phyloP scores from a whole-genome alignment of 345 rosid species.

The Rhodomyrtus tomentosa region DNA sequence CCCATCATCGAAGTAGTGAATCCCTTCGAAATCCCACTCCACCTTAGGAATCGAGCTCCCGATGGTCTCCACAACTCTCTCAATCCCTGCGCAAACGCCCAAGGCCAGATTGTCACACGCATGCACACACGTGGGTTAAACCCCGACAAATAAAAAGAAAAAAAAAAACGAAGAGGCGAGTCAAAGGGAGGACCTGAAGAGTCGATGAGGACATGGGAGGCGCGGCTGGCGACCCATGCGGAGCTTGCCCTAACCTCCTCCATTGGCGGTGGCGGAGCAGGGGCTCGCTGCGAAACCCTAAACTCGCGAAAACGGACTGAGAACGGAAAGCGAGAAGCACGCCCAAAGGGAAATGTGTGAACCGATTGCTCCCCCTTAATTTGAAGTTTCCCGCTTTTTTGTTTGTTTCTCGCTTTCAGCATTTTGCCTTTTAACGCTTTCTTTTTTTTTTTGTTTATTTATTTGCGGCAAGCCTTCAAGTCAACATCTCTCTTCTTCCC shows the following conservation, averaged over 20 bases:
- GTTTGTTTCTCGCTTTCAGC: background rate
- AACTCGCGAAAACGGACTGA: background rate
- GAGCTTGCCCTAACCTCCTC: slow-evolving; percentile 53
- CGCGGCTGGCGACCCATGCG: slow-evolving; percentile 50
- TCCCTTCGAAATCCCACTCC: slow-evolving; percentile 81
- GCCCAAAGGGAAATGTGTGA: background rate
- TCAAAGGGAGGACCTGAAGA: slow-evolving; percentile 18
- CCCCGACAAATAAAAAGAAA: background rate
- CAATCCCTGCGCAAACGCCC: slow-evolving; percentile 30
- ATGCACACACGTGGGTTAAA: background rate
- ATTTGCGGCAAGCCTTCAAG: background rate
- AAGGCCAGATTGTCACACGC: background rate
- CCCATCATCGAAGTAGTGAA: slow-evolving; percentile 63
- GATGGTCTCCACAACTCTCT: slow-evolving; percentile 43
- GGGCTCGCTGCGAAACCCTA: background rate
- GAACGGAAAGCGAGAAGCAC: background rate
- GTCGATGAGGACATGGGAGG: slow-evolving; percentile 50
- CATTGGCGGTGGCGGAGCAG: slow-evolving; percentile 12
- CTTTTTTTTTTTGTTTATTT: too few relatives aligned
- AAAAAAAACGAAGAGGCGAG: background rate
- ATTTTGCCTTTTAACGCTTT: background rate
- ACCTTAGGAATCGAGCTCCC: slow-evolving; percentile 44
- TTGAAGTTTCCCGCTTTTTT: slow-evolving; percentile 28
- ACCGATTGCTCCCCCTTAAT: background rate
- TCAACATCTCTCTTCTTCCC: background rate